Evolutionary conservation across 441 rosid genomes (phyloP), one percentile per base, ranked within the genome.

Genomic region (Eutrema salsugineum): DNA sequence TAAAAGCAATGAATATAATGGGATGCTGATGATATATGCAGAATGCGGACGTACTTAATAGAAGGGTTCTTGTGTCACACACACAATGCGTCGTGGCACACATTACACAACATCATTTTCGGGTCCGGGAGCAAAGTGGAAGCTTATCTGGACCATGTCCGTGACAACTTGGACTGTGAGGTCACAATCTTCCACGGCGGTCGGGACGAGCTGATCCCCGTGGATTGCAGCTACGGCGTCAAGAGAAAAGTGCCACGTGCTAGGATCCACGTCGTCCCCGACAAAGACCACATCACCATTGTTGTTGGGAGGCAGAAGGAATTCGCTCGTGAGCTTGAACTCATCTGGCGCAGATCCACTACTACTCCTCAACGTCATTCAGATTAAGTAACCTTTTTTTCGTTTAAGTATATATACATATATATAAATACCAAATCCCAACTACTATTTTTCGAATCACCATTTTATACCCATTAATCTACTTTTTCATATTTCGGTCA

Each of bases 11-110:
- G 30, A 20, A 39, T 48, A 48, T 40, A 67, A 1, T 68, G 49
- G 56, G 62, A 32, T 66, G 46, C 32, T 70, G 11, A n/a, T 38
- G 14, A 22, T 58, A 19, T 46, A 40, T 73, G 9, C 39, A 95
- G 99, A 88, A 72, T 89, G 10, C 82, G 87, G 81, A 92, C 97
- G 43, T 95, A 80, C 75, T 82, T 95, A 80, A 63, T 91, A 24
- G 99, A 93, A 82, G 99, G 98, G 16, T 95, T 92, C 76, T 86
- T 84, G 63, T 88, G 96, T 83, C 99, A 95, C 82, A 91, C 98
- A 42, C 98, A 95, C 38, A 89, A 88, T 8, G 93, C 97, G 1
- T 90, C 96, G 4, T 95, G 99, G 99, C 99, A 95, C 79, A 91
- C 97, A 5, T 85, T 95, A 22, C 99, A 95, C 92, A 95, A 95